A percentile compares a stretch with the other conserved stretches of the same genome.
These are phyloP conservation scores for Penicillium sp. DNA, from an alignment of 2,329 filamentous ascomycete genomes.

Conservation along the genomic window DNA sequence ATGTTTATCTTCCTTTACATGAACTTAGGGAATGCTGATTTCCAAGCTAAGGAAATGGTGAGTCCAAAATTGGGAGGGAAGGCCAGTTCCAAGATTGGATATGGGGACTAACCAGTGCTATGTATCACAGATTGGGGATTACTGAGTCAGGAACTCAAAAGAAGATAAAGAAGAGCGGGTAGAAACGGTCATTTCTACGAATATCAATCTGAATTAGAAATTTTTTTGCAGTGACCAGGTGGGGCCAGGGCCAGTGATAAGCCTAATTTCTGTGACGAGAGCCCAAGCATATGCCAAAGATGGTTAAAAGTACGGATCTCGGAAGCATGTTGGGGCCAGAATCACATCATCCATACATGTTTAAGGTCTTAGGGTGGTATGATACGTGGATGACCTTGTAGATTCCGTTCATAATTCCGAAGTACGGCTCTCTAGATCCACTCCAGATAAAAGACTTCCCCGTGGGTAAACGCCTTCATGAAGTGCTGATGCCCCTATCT, in stretches of 20 bases:
- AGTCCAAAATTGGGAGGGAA: neutral
- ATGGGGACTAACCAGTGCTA: neutral
- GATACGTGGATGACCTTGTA: neutral
- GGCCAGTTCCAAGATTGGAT: neutral
- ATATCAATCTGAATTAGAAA: neutral
- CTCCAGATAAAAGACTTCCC: neutral
- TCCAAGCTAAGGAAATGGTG: neutral
- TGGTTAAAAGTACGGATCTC: neutral
- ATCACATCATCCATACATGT: neutral
- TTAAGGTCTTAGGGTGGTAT: neutral
- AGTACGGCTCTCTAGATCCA: neutral
- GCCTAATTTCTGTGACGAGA: neutral
- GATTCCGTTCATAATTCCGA: neutral
- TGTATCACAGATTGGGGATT: neutral
- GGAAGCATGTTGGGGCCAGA: neutral
- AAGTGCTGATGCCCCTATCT: slow-evolving; percentile 3
- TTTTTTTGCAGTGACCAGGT: neutral
- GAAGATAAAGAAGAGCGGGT: neutral
- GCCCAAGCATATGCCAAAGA: neutral
- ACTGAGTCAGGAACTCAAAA: neutral
- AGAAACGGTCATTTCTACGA: neutral
- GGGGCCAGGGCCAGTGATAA: neutral
- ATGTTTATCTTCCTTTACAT: neutral
- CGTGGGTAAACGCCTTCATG: neutral
- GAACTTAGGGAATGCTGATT: neutral